Percentiles rank a stretch among this genome's conserved stretches.
These are phyloP conservation scores for Zygoascus tannicola DNA, from an alignment of 805 yeast genomes.

Conservation along the genomic window DNA sequence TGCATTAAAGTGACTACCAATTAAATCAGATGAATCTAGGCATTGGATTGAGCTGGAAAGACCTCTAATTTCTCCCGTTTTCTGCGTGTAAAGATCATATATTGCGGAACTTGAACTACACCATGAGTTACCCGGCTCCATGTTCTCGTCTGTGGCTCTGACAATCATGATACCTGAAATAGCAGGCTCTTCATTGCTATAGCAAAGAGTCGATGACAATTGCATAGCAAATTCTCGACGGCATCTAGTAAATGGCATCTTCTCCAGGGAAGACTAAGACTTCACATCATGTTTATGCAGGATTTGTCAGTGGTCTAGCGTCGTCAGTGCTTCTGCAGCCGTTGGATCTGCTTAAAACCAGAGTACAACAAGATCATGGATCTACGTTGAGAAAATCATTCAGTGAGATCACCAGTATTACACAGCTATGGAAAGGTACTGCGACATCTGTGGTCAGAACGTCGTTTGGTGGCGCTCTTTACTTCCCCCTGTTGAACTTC, in stretches of 20 bases:
- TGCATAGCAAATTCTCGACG: too few relatives aligned
- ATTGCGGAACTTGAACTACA: too few relatives aligned
- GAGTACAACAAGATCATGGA: slow-evolving; percentile 56
- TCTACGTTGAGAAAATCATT: slow-evolving; percentile 19
- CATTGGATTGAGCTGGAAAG: too few relatives aligned
- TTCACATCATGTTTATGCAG: slow-evolving; percentile 55
- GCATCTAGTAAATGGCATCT: not conserved
- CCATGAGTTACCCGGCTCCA: too few relatives aligned
- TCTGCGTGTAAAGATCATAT: too few relatives aligned
- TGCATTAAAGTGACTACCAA: too few relatives aligned
- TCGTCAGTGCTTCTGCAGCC: slow-evolving; percentile 81
- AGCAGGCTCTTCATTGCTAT: too few relatives aligned
- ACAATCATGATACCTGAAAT: too few relatives aligned
- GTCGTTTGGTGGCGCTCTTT: slow-evolving; percentile 82
- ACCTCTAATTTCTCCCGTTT: too few relatives aligned
- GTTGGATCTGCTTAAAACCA: slow-evolving; percentile 75
- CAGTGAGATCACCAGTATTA: slow-evolving; percentile 15
- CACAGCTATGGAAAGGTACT: slow-evolving; percentile 86
- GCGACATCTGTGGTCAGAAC: slow-evolving; percentile 85
- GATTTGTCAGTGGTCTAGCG: slow-evolving; percentile 75
- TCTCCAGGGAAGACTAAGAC: not conserved
- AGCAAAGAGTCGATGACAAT: too few relatives aligned
- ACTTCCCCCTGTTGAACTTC: slow-evolving; percentile 61
- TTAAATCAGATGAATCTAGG: too few relatives aligned
- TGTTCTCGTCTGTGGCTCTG: too few relatives aligned